phyloP scores from a whole-genome alignment of 441 rosid genomes.

The Gossypium lobatum region DNA sequence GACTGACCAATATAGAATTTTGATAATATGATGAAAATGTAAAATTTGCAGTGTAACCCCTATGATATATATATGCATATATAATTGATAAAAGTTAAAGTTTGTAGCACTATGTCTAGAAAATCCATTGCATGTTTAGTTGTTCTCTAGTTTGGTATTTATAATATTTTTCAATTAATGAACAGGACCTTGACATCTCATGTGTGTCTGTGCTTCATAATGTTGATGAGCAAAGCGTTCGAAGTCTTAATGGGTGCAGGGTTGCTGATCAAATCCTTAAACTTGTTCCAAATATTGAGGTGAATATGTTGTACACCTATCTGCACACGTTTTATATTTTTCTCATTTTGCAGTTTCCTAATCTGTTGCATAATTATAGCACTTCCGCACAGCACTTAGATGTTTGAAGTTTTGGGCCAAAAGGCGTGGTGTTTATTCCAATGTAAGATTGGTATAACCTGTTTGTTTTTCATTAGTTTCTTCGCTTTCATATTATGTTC shows the following conservation, averaged over 20 bases:
- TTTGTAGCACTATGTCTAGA: background rate
- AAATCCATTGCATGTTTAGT: background rate
- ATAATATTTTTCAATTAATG: slow-evolving; percentile 16
- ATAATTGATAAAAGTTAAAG: background rate
- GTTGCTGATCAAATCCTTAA: slow-evolving; percentile 96
- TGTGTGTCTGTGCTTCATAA: slow-evolving; percentile 54
- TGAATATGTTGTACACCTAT: slow-evolving; percentile 17
- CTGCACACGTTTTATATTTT: background rate
- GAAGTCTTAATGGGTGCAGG: slow-evolving; percentile 96
- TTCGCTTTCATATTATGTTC: background rate
- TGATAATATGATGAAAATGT: background rate
- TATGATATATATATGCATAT: too few relatives aligned
- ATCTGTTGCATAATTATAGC: slow-evolving; percentile 35
- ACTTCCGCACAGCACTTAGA: slow-evolving; percentile 71
- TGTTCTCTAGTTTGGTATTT: slow-evolving; percentile 13
- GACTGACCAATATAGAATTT: background rate
- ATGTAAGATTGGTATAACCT: slow-evolving; percentile 35
- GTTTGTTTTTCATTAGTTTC: slow-evolving; percentile 1
- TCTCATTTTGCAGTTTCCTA: slow-evolving; percentile 11
- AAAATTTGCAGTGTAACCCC: background rate
- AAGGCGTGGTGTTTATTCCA: slow-evolving; percentile 84
- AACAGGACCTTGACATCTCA: slow-evolving; percentile 86
- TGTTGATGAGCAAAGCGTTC: slow-evolving; percentile 85
- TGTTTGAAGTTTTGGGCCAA: slow-evolving; percentile 93
- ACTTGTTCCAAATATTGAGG: slow-evolving; percentile 88